These are phyloP conservation scores for Scleroderma bovista DNA, from an alignment of 768 basidiomycete genomes.

Conservation along the genomic window DNA sequence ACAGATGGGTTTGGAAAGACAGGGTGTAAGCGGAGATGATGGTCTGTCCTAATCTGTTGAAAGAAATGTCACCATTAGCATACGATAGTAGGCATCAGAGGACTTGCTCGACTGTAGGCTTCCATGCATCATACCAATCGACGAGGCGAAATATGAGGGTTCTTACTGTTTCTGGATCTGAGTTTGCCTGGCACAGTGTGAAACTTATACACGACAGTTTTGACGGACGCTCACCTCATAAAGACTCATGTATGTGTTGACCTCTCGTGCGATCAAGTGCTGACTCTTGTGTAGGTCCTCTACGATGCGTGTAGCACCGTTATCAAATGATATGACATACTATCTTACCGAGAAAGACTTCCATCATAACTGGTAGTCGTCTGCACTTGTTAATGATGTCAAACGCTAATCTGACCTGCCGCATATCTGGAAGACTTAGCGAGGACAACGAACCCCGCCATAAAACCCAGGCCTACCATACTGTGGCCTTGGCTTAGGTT, in stretches of 20 bases:
- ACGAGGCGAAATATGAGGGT: constrained; percentile 54
- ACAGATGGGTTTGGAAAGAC: constrained; percentile 69
- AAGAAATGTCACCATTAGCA: constrained; percentile 6
- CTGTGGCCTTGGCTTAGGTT: constrained; percentile 24
- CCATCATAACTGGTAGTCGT: constrained; percentile 58
- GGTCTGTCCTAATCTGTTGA: constrained; percentile 51
- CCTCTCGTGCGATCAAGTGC: constrained; percentile 55
- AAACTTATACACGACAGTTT: not conserved
- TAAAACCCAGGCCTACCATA: constrained; percentile 18
- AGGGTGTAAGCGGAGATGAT: constrained; percentile 58
- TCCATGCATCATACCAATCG: constrained; percentile 76
- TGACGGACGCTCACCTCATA: constrained; percentile 47
- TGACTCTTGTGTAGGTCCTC: constrained; percentile 61
- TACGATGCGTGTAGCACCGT: constrained; percentile 19
- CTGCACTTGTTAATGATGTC: constrained; percentile 51
- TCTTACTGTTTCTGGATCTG: constrained; percentile 45
- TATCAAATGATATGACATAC: not conserved
- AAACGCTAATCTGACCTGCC: constrained; percentile 50
- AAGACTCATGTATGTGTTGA: constrained; percentile 48
- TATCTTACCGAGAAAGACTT: constrained; percentile 63
- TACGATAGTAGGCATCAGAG: not conserved
- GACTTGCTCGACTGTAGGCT: constrained; percentile 57
- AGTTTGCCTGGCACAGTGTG: constrained; percentile 32
- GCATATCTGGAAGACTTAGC: constrained; percentile 36
- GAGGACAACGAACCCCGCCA: constrained; percentile 2